Percentiles rank a stretch among this genome's conserved stretches.
Evolutionary conservation across 768 basidiomycete species (phyloP).

Genomic region (Tremella mesenterica): DNA sequence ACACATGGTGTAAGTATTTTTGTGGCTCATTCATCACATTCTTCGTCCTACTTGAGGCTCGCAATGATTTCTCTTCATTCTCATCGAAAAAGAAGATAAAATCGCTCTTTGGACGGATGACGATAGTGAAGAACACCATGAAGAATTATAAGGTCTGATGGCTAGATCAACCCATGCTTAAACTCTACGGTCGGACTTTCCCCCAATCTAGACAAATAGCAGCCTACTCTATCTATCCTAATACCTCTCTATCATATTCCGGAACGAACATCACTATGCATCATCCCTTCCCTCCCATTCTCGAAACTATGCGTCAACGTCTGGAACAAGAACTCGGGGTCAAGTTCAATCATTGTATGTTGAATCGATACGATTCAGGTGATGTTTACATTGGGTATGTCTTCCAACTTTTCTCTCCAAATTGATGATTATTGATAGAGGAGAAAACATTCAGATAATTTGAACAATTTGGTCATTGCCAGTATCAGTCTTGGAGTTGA

Average conservation of each 20-base stretch:
- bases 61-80: background rate
- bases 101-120: background rate
- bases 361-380: conserved; percentile 48
- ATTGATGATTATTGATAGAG: background rate
- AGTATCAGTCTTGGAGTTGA: conserved; percentile 46
- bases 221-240: conserved; percentile 44
- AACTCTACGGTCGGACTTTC: conserved; percentile 47
- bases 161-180: conserved; percentile 47
- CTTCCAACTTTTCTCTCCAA: background rate
- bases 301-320: conserved; percentile 38
- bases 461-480: conserved; percentile 47
- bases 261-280: conserved; percentile 45
- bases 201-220: conserved; percentile 46
- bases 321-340: conserved; percentile 43
- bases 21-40: background rate
- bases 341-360: conserved; percentile 48
- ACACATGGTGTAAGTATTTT: conserved; percentile 40
- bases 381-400: conserved; percentile 44
- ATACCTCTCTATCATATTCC: conserved; percentile 44
- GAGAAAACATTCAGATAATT: conserved; percentile 37
- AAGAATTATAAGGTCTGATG: background rate
- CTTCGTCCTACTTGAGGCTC: background rate
- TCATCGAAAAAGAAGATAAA: background rate
- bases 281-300: conserved; percentile 42
- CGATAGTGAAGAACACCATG: conserved; percentile 14